These are phyloP conservation scores for Tylopilus intermedius DNA, from an alignment of 768 basidiomycete species.

Conservation along the genomic window DNA sequence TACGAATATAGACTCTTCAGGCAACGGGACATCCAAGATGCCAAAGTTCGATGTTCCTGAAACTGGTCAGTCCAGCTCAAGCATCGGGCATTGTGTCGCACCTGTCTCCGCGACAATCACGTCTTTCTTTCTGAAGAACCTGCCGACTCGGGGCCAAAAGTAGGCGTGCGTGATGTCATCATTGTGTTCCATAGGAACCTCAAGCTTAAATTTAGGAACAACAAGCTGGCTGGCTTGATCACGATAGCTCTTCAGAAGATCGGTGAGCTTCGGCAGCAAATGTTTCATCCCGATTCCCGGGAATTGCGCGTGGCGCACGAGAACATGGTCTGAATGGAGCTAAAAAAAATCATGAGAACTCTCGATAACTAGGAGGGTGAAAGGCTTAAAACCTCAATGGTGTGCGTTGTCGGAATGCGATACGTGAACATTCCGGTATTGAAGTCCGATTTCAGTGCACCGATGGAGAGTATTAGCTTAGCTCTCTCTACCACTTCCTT, in stretches of 20 bases:
- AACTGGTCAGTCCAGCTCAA: not conserved
- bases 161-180: slow-evolving; percentile 67
- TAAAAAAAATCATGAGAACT: slow-evolving; percentile 24
- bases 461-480: slow-evolving; percentile 72
- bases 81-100: slow-evolving; percentile 5
- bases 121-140: slow-evolving; percentile 68
- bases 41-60: slow-evolving; percentile 79
- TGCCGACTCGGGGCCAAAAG: slow-evolving; percentile 77
- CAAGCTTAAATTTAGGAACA: slow-evolving; percentile 40
- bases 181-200: slow-evolving; percentile 47
- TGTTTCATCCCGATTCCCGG: slow-evolving; percentile 70
- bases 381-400: slow-evolving; percentile 51
- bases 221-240: slow-evolving; percentile 36
- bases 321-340: slow-evolving; percentile 73
- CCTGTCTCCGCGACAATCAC: slow-evolving; percentile 89
- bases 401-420: slow-evolving; percentile 51
- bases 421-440: slow-evolving; percentile 88
- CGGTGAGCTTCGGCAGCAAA: slow-evolving; percentile 67
- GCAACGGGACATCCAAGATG: slow-evolving; percentile 74
- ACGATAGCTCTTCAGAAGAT: slow-evolving; percentile 43
- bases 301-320: slow-evolving; percentile 60
- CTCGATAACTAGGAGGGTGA: not conserved
- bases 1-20: slow-evolving; percentile 59
- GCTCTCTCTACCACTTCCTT: slow-evolving; percentile 70
- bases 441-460: slow-evolving; percentile 69